Evolutionary conservation across 2,329 filamentous ascomycete genomes (phyloP).

Genomic region (Dothideomycetidae sp.): DNA sequence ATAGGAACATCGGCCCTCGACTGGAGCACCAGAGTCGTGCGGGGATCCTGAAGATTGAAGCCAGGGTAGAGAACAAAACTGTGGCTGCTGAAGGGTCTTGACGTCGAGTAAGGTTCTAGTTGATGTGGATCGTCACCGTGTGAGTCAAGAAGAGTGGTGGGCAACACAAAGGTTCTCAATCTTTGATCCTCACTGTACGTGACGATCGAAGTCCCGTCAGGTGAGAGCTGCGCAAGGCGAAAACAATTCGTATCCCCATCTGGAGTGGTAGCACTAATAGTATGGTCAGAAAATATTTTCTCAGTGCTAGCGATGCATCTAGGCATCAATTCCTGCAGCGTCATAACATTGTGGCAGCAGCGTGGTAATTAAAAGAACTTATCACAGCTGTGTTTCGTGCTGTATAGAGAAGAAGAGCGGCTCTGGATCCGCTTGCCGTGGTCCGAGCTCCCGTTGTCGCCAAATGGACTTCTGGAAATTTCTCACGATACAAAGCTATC

Average conservation of each 20-base stretch:
- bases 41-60: constrained; percentile 38
- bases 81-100: constrained; percentile 33
- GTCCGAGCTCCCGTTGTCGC: constrained; percentile 6
- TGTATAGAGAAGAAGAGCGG: neutral
- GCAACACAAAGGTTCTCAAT: constrained; percentile 41
- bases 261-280: neutral
- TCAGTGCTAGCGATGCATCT: neutral
- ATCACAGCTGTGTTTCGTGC: too few relatives aligned
- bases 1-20: constrained; percentile 42
- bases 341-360: too few relatives aligned
- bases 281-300: constrained; percentile 2
- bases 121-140: constrained; percentile 23
- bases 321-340: too few relatives aligned
- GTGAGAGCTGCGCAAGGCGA: constrained; percentile 32
- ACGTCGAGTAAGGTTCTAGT: constrained; percentile 31
- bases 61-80: constrained; percentile 38
- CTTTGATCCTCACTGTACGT: constrained; percentile 38
- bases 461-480: constrained; percentile 12
- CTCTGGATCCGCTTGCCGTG: neutral
- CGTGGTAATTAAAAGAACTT: too few relatives aligned
- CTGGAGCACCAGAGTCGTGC: constrained; percentile 37
- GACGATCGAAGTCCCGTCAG: constrained; percentile 44
- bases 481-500: neutral
- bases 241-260: constrained; percentile 25
- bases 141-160: constrained; percentile 34